Evolutionary conservation across 441 rosid genomes (phyloP).

Genomic region (Omphalea diandra): DNA sequence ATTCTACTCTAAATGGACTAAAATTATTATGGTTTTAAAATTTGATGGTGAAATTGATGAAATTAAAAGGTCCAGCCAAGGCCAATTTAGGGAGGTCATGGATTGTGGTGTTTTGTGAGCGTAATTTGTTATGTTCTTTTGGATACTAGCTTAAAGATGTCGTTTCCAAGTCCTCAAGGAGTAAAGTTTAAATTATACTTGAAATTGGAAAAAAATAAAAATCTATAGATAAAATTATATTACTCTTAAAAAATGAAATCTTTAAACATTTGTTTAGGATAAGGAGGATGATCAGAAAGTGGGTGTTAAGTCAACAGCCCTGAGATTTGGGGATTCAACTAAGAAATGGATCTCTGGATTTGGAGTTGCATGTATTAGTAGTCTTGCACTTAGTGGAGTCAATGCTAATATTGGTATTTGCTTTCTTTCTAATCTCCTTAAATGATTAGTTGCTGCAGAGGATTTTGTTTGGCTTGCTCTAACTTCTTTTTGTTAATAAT

Average conservation of each 20-base stretch:
- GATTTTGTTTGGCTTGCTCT: conserved; percentile 9
- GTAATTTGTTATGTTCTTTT: not conserved
- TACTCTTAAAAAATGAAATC: not conserved
- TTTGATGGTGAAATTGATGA: too few relatives aligned
- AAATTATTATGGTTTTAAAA: too few relatives aligned
- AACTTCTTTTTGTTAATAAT: conserved; percentile 3
- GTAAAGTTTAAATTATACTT: not conserved
- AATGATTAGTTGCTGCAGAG: not conserved
- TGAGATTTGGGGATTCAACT: conserved; percentile 82
- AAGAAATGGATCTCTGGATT: conserved; percentile 81
- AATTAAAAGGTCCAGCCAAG: too few relatives aligned
- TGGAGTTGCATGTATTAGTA: conserved; percentile 65
- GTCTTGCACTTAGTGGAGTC: conserved; percentile 73
- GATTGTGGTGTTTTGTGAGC: not conserved
- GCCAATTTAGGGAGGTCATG: not conserved
- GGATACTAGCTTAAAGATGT: not conserved
- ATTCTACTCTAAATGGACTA: too few relatives aligned
- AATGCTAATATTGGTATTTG: conserved; percentile 71
- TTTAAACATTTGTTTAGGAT: conserved; percentile 46
- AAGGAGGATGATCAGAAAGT: conserved; percentile 91
- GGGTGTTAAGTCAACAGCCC: conserved; percentile 93
- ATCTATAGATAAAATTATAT: not conserved
- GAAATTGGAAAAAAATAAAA: too few relatives aligned
- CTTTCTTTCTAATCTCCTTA: conserved; percentile 13
- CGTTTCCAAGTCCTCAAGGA: not conserved